These are phyloP conservation scores for Phaeotremella fagi DNA, from an alignment of 768 basidiomycete genomes.

Conservation along the genomic window DNA sequence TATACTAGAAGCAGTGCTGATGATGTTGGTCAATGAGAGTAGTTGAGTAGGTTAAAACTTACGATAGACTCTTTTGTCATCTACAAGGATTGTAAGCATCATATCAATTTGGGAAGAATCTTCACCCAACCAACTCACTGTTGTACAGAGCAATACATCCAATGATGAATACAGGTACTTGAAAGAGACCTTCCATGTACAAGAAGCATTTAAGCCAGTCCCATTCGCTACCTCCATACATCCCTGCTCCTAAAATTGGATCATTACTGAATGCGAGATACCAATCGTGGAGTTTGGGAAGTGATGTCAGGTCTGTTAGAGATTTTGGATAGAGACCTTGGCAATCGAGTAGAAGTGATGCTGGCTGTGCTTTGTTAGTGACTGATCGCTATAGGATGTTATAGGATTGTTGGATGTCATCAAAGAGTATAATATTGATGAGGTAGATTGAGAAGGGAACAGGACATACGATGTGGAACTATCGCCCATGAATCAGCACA, in stretches of 20 bases:
- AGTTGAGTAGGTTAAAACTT: no score
- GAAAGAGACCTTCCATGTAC: slow-evolving; percentile 49
- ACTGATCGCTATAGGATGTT: no score
- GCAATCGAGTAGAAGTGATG: slow-evolving; percentile 65
- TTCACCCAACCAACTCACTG: slow-evolving; percentile 40
- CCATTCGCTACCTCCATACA: slow-evolving; percentile 24
- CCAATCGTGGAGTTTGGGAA: slow-evolving; percentile 53
- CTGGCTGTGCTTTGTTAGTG: no score
- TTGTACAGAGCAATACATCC: slow-evolving; percentile 51
- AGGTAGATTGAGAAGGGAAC: no score
- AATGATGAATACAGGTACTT: slow-evolving; percentile 70
- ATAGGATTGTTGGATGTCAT: no score
- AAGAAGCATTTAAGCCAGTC: slow-evolving; percentile 56
- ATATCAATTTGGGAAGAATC: no score
- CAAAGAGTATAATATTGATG: no score
- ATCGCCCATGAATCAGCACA: no score
- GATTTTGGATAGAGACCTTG: slow-evolving; percentile 57
- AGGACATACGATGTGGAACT: no score
- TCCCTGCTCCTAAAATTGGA: slow-evolving; percentile 60
- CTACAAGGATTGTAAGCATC: no score
- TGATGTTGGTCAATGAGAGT: no score
- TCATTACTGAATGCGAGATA: slow-evolving; percentile 63
- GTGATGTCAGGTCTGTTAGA: slow-evolving; percentile 52
- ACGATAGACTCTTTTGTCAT: slow-evolving; percentile 44
- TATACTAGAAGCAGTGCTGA: slow-evolving; percentile 64